phyloP scores from a whole-genome alignment of 2,329 filamentous ascomycete genomes.

The Exophiala sideris region DNA sequence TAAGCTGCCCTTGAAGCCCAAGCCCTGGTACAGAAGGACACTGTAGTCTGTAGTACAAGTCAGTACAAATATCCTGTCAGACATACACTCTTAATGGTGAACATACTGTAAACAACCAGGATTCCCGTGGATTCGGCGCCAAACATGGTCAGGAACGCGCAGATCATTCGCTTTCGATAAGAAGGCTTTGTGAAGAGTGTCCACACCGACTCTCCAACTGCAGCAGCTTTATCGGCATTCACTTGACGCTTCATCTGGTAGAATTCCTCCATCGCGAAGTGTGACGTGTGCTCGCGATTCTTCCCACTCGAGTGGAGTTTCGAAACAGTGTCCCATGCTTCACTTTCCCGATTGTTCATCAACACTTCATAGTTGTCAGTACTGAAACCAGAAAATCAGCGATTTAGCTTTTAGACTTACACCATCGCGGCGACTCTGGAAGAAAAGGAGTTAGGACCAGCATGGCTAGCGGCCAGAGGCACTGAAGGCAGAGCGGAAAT shows the following conservation, averaged over 20 bases:
- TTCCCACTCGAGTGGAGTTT: slow-evolving; percentile 35
- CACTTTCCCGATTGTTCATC: slow-evolving; percentile 42
- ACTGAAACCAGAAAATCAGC: background rate
- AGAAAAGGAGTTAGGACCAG: slow-evolving; percentile 40
- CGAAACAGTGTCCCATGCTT: slow-evolving; percentile 44
- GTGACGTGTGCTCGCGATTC: background rate
- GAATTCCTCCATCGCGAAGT: slow-evolving; percentile 1
- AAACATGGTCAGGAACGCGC: slow-evolving; percentile 2
- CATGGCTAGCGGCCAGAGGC: slow-evolving; percentile 39
- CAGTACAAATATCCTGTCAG: background rate
- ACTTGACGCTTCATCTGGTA: slow-evolving; percentile 3
- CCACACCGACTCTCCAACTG: background rate
- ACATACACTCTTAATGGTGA: no score
- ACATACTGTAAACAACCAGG: slow-evolving; percentile 32
- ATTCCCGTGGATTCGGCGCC: background rate
- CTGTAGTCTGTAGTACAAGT: background rate
- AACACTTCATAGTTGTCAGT: slow-evolving; percentile 22
- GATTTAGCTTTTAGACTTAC: slow-evolving; percentile 25
- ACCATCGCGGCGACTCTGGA: slow-evolving; percentile 50
- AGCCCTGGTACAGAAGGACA: slow-evolving; percentile 3
- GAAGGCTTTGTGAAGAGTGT: background rate
- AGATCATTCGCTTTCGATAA: slow-evolving; percentile 7
- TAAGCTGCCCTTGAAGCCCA: background rate
- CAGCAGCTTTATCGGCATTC: background rate
- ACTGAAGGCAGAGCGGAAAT: slow-evolving; percentile 43